A percentile compares a stretch with the other conserved stretches of the same genome.
Evolutionary conservation across 139 green algal species (phyloP).

Genomic region (Zygnema circumcarinatum): DNA sequence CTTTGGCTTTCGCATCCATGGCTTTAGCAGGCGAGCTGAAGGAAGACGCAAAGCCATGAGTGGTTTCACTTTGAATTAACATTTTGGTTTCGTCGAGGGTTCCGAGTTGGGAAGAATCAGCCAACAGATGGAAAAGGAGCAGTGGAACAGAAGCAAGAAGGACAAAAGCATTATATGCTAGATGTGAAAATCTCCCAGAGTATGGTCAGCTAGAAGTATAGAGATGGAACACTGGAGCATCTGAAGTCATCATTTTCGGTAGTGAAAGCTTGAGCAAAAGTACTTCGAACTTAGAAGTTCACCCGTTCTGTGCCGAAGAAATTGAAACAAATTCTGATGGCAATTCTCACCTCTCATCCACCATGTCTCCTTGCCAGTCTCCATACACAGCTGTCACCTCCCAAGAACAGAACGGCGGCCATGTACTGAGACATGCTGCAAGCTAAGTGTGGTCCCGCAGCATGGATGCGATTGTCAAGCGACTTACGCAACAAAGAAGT

Average conservation of each 20-base stretch:
- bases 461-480: no score
- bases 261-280: conserved; percentile 42
- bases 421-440: no score
- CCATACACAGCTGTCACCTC: conserved; percentile 71
- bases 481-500: neutral
- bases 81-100: neutral
- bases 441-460: no score
- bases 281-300: no score
- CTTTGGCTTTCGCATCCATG: conserved; percentile 2
- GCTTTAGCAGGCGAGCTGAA: neutral
- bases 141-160: neutral
- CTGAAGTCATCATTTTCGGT: neutral
- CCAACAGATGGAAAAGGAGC: neutral
- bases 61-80: neutral
- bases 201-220: neutral
- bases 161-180: neutral
- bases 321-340: neutral
- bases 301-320: no score
- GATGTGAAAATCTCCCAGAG: neutral
- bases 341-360: conserved; percentile 69
- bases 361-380: conserved; percentile 71
- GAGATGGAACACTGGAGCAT: neutral
- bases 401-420: no score
- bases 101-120: neutral
- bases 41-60: neutral